A percentile compares a stretch with the other conserved stretches of the same genome.
phyloP scores from a whole-genome alignment of 1,139 yeast genomes.

The Geotrichum klebahnii region DNA sequence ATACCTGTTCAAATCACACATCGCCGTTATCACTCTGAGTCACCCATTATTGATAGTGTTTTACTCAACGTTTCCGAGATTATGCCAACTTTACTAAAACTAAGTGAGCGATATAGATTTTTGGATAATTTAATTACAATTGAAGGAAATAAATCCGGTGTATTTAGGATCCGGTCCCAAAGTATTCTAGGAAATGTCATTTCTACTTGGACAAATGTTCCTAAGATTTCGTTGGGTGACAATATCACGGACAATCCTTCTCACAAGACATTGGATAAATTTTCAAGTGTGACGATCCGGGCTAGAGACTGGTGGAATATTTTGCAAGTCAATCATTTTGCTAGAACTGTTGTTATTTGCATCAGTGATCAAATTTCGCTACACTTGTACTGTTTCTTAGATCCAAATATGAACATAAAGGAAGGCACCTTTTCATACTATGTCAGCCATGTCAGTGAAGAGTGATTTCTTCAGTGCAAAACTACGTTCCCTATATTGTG shows the following conservation, averaged over 20 bases:
- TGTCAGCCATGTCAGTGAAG: constrained; percentile 9
- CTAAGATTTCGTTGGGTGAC: neutral
- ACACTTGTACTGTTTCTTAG: constrained; percentile 34
- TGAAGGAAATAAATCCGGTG: constrained; percentile 6
- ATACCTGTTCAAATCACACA: constrained; percentile 7
- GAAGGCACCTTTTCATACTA: constrained; percentile 13
- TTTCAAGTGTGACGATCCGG: constrained; percentile 27
- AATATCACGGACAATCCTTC: neutral
- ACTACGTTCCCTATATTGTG: too few relatives aligned
- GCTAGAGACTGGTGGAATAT: constrained; percentile 38
- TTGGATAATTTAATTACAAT: neutral
- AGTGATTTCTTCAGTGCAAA: too few relatives aligned
- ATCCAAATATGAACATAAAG: constrained; percentile 9
- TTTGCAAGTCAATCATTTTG: constrained; percentile 32
- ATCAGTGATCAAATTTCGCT: constrained; percentile 34
- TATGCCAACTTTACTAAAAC: constrained; percentile 5
- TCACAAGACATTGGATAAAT: neutral
- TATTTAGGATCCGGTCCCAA: constrained; percentile 10
- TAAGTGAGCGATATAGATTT: constrained; percentile 7
- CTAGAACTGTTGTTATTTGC: constrained; percentile 37
- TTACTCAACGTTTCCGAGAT: constrained; percentile 10
- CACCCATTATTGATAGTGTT: constrained; percentile 7
- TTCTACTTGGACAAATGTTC: constrained; percentile 11
- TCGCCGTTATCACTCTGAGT: constrained; percentile 1
- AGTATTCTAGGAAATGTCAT: constrained; percentile 6